These are phyloP conservation scores for Quercus glauca DNA, from an alignment of 306 rosid genomes.

Conservation along the genomic window DNA sequence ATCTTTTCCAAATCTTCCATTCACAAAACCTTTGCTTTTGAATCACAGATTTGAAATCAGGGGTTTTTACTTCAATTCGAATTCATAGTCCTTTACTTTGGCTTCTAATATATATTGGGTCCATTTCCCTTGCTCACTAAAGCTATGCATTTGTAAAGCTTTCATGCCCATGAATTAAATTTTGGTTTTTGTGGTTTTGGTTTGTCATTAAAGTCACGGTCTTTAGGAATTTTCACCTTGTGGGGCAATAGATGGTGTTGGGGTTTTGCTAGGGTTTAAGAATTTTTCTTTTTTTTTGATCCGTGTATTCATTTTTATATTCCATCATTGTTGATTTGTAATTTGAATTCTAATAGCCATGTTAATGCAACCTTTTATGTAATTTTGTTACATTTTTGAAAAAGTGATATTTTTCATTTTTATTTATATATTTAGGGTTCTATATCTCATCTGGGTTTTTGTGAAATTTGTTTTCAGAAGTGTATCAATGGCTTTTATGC, in stretches of 20 bases:
- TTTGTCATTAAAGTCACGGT: no score
- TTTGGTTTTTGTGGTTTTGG: not conserved
- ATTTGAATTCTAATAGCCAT: no score
- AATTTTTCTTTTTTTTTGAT: not conserved
- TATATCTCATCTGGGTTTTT: no score
- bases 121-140: no score
- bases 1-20: not conserved
- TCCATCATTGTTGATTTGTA: no score
- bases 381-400: no score
- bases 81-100: not conserved
- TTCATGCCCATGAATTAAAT: not conserved
- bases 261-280: constrained; percentile 26
- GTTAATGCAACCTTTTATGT: no score
- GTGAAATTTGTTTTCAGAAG: not conserved
- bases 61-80: not conserved
- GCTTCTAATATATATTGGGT: not conserved
- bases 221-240: no score
- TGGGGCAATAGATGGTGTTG: no score
- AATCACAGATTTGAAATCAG: not conserved
- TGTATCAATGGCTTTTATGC: constrained; percentile 69
- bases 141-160: not conserved
- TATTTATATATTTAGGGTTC: no score
- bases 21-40: not conserved
- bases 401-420: no score
- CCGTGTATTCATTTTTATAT: not conserved